Conservation (phyloP, 805 yeast species). For the Cyberlindnera lachancei region DNA sequence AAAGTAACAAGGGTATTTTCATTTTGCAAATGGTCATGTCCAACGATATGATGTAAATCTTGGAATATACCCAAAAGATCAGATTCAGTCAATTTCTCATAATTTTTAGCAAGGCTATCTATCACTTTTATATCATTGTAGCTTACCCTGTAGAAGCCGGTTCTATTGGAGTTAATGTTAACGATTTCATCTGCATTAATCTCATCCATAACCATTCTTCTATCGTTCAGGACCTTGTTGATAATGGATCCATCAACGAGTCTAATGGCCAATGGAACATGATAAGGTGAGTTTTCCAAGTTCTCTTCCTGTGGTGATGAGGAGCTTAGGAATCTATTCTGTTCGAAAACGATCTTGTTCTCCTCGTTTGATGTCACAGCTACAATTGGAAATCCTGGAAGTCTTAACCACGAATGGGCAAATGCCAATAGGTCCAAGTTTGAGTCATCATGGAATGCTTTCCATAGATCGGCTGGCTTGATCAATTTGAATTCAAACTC, state of each 20-base stretch:
- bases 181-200: conserved; percentile 26
- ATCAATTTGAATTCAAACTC: conserved; percentile 30
- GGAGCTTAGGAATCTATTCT: conserved; percentile 28
- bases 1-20: conserved; percentile 23
- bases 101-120: conserved; percentile 18
- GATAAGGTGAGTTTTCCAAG: conserved; percentile 52
- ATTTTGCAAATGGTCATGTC: conserved; percentile 21
- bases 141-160: conserved; percentile 42
- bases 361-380: conserved; percentile 26
- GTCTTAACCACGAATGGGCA: conserved; percentile 52
- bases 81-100: conserved; percentile 16
- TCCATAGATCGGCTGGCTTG: conserved; percentile 50
- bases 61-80: conserved; percentile 27
- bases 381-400: conserved; percentile 53
- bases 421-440: conserved; percentile 42
- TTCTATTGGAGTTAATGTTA: conserved; percentile 35
- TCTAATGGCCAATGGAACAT: conserved; percentile 48
- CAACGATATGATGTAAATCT: conserved; percentile 27
- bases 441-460: conserved; percentile 26
- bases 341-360: conserved; percentile 28
- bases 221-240: conserved; percentile 37
- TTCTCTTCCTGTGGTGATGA: conserved; percentile 22
- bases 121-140: conserved; percentile 30
- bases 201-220: conserved; percentile 23
- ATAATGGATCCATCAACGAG: conserved; percentile 27